Conservation (phyloP, 2,329 filamentous ascomycete species). For the Exserohilum turcica region DNA sequence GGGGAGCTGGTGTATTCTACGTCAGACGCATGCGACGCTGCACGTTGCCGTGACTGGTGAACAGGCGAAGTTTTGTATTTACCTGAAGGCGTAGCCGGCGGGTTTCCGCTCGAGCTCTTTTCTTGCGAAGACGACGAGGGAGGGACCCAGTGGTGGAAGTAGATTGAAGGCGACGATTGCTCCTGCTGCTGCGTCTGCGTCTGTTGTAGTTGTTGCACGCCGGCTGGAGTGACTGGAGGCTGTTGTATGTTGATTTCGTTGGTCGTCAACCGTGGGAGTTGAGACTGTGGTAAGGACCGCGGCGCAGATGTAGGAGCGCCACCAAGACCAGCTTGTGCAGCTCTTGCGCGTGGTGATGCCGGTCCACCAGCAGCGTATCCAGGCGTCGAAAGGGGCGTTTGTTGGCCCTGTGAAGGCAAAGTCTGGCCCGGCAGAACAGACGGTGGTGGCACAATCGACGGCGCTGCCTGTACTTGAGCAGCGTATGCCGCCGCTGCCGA, state of each 20-base stretch:
- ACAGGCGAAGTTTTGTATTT: conserved; percentile 52
- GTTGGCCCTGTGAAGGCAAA: conserved; percentile 44
- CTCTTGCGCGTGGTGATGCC: conserved; percentile 44
- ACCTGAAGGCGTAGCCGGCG: conserved; percentile 76
- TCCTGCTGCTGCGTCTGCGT: conserved; percentile 62
- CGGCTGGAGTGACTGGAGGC: conserved; percentile 49
- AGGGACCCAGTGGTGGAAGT: conserved; percentile 93
- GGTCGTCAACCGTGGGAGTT: conserved; percentile 58
- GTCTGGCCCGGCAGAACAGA: conserved; percentile 48
- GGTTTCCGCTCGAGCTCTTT: conserved; percentile 61
- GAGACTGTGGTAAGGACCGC: conserved; percentile 53
- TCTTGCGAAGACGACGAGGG: conserved; percentile 63
- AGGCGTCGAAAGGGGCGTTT: conserved; percentile 48
- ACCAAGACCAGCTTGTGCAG: conserved; percentile 34
- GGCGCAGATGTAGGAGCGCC: conserved; percentile 50
- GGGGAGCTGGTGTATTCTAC: conserved; percentile 74
- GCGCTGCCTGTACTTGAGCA: conserved; percentile 38
- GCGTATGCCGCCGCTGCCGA: conserved; percentile 38
- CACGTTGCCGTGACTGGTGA: conserved; percentile 55
- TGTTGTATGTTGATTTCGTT: conserved; percentile 58
- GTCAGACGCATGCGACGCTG: conserved; percentile 55
- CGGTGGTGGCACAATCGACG: conserved; percentile 39
- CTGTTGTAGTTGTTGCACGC: conserved; percentile 51
- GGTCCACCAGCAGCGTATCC: conserved; percentile 36
- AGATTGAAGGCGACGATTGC: conserved; percentile 74